Conservation (phyloP, 129 eudicot species). For the Daucus carota region DH1_v3.0 NC_030382.2:45551501-45552000, state of each 20-base stretch:
- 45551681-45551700: constrained; percentile 87
- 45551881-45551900: constrained; percentile 46
- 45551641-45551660: constrained; percentile 95
- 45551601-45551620: not conserved
- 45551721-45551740: constrained; percentile 99
- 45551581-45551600: too few relatives aligned
- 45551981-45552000: constrained; percentile 20
- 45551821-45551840: constrained; percentile 36
- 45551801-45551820: constrained; percentile 25
- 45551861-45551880: constrained; percentile 25
- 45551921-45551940: constrained; percentile 18
- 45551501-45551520: not conserved
- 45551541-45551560: not conserved
- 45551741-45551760: constrained; percentile 63
- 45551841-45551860: constrained; percentile 30
- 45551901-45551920: constrained; percentile 42
- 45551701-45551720: constrained; percentile 93
- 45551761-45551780: constrained; percentile 79
- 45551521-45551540: not conserved
- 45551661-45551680: constrained; percentile 98
- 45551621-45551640: not conserved
- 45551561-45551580: not conserved
- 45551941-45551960: constrained; percentile 15
- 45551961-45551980: constrained; percentile 23
- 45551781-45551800: constrained; percentile 72